These are phyloP conservation scores for Pichia californica DNA, from an alignment of 805 yeast genomes.

Conservation along the genomic window DNA sequence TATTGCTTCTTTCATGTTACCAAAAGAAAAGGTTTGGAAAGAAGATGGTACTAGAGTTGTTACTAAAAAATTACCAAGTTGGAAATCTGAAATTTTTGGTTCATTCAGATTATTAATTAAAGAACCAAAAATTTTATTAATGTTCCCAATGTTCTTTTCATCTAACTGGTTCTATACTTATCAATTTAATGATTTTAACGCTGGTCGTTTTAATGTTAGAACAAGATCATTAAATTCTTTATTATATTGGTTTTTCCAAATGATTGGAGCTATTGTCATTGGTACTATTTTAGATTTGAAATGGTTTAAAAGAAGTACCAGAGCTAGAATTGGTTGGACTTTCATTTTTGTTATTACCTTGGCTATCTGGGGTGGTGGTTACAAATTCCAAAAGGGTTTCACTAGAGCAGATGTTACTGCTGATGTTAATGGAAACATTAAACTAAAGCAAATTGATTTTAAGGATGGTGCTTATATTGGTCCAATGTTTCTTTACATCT, in stretches of 20 bases:
- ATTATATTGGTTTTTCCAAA: conserved; percentile 55
- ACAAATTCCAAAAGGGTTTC: conserved; percentile 28
- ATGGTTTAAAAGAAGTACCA: conserved; percentile 33
- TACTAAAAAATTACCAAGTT: conserved; percentile 38
- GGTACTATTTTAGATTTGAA: conserved; percentile 44
- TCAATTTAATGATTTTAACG: conserved; percentile 54
- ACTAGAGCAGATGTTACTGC: conserved; percentile 20
- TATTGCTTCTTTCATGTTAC: conserved; percentile 41
- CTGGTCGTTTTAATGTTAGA: conserved; percentile 48
- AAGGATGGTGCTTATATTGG: conserved; percentile 44
- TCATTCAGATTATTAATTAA: conserved; percentile 25
- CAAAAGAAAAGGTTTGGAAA: conserved; percentile 42
- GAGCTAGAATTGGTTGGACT: conserved; percentile 42
- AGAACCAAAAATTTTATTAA: conserved; percentile 32
- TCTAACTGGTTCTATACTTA: conserved; percentile 65
- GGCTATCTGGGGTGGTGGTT: conserved; percentile 58
- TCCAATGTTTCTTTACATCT: conserved; percentile 55
- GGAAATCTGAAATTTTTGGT: conserved; percentile 31
- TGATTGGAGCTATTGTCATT: conserved; percentile 47
- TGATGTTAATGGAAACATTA: not conserved
- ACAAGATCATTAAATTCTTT: conserved; percentile 57
- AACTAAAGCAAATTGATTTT: conserved; percentile 35
- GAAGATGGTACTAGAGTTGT: conserved; percentile 45
- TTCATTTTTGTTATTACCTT: conserved; percentile 32
- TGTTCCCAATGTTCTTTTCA: conserved; percentile 58